These are phyloP conservation scores for Maudiozyma bulderi DNA, from an alignment of 805 yeast genomes.

Conservation along the genomic window DNA sequence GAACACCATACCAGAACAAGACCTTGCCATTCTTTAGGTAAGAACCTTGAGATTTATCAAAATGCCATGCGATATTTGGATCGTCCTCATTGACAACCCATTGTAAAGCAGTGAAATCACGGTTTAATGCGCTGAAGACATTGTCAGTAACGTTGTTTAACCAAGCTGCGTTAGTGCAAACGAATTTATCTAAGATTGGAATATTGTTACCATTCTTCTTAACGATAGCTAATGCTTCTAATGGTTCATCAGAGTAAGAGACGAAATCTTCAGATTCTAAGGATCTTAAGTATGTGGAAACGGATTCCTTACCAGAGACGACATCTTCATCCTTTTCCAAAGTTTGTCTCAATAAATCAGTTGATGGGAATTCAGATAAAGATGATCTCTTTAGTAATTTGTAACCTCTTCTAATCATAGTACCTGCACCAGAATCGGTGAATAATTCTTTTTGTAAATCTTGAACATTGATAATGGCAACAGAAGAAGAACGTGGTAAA, in stretches of 20 bases:
- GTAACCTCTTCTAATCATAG: slow-evolving; percentile 94
- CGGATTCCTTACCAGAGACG: slow-evolving; percentile 57
- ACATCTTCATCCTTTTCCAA: slow-evolving; percentile 70
- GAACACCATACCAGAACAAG: slow-evolving; percentile 89
- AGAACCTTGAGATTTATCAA: slow-evolving; percentile 88
- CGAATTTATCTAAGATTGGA: slow-evolving; percentile 73
- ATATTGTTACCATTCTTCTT: slow-evolving; percentile 39
- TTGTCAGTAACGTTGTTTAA: slow-evolving; percentile 94
- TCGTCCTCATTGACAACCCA: slow-evolving; percentile 91
- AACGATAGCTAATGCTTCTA: slow-evolving; percentile 88
- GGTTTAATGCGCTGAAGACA: slow-evolving; percentile 71
- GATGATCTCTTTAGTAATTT: slow-evolving; percentile 66
- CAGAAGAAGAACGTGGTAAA: slow-evolving; percentile 94
- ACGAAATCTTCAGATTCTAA: slow-evolving; percentile 56
- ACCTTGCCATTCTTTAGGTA: slow-evolving; percentile 82
- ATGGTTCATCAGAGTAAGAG: slow-evolving; percentile 90
- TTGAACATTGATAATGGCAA: slow-evolving; percentile 90
- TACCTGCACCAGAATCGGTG: slow-evolving; percentile 99
- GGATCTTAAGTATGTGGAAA: slow-evolving; percentile 69
- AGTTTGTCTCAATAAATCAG: slow-evolving; percentile 71
- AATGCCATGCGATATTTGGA: slow-evolving; percentile 84
- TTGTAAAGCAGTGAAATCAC: slow-evolving; percentile 62
- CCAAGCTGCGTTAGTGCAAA: slow-evolving; percentile 90
- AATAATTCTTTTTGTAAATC: slow-evolving; percentile 95
- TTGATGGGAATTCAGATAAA: slow-evolving; percentile 55